Base-by-base conservation (phyloP, 2,329 filamentous ascomycete genomes). In the Fusarium citri region DNA sequence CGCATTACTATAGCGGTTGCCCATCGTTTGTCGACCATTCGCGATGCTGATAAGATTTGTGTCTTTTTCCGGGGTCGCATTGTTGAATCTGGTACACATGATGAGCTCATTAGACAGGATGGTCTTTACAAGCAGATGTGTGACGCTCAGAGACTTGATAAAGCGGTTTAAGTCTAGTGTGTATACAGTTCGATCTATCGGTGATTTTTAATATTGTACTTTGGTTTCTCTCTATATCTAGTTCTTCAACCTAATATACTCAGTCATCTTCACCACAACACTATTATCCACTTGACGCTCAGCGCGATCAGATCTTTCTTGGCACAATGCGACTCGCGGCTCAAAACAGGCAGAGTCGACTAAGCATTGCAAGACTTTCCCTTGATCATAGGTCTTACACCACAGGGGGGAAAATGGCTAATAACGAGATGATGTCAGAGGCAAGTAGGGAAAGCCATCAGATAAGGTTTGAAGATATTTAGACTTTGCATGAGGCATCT, bases 21-120 rank as follows among this genome's bases (percentile, higher is more conserved):
- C 1, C 94, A 98, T 80, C 89, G 95, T 41, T 85, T 98, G 6
- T 95, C 92, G 6, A 98, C 94, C 0, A 97, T 98, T 80, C 96
- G 97, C 80, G 83, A 89, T 59, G 87, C 86, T 0, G 86, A 90
- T 74, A 76, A 82, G 6, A 91, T 91, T 25, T 89, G 86, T 63
- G 87, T 90, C 0, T 89, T 91, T 72, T 85, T 87, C 8, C 79
- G 82, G 4, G 86, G 86, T 7, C 81, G 78, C 25, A 84, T 91
- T 51, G 79, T 88, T 4, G 89, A 90, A 72, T 78, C 80, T 55
- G 88, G 90, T 23, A 84, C 84, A 22, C 87, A 91, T 75, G 77
- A 80, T 8, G 86, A 89, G 67, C 77, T 90, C 69, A 78, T 90
- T 34, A 72, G 76, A 8, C 70, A 71, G 55, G 78, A 80, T 14